phyloP scores from a whole-genome alignment of 495 filamentous ascomycete species.

The Delitschia confertaspora region DNA sequence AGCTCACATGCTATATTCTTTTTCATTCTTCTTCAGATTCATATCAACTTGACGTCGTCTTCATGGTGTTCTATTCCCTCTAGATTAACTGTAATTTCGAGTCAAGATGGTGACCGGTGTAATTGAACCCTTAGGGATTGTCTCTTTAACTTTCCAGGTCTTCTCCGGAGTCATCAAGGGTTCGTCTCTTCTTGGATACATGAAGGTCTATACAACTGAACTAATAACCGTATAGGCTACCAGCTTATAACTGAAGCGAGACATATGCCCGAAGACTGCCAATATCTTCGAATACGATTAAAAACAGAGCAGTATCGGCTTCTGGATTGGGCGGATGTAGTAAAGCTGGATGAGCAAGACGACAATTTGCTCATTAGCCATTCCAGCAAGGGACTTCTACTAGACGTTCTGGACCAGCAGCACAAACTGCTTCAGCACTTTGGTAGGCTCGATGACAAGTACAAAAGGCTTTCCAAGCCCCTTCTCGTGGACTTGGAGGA shows the following conservation, averaged over 20 bases:
- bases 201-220: too few species aligned
- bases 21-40: not conserved
- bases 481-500: slow-evolving; percentile 19
- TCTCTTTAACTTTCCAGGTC: slow-evolving; percentile 30
- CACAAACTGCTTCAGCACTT: slow-evolving; percentile 24
- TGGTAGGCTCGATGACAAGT: slow-evolving; percentile 27
- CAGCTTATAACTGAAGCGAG: slow-evolving; percentile 29
- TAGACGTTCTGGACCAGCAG: slow-evolving; percentile 29
- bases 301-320: slow-evolving; percentile 31
- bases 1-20: too few species aligned
- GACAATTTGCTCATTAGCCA: slow-evolving; percentile 29
- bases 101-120: too few species aligned
- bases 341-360: slow-evolving; percentile 24
- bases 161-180: slow-evolving; percentile 30
- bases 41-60: slow-evolving; percentile 2
- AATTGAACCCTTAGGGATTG: slow-evolving; percentile 16
- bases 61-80: too few species aligned
- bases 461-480: slow-evolving; percentile 25
- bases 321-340: slow-evolving; percentile 30
- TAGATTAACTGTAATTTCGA: too few species aligned
- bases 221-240: slow-evolving; percentile 20
- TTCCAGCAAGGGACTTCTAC: slow-evolving; percentile 23
- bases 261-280: slow-evolving; percentile 28
- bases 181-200: slow-evolving; percentile 1
- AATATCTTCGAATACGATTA: slow-evolving; percentile 27